These are phyloP conservation scores for Cinnamomum chago DNA, from an alignment of 164 flowering plant species.

Conservation along the genomic window DNA sequence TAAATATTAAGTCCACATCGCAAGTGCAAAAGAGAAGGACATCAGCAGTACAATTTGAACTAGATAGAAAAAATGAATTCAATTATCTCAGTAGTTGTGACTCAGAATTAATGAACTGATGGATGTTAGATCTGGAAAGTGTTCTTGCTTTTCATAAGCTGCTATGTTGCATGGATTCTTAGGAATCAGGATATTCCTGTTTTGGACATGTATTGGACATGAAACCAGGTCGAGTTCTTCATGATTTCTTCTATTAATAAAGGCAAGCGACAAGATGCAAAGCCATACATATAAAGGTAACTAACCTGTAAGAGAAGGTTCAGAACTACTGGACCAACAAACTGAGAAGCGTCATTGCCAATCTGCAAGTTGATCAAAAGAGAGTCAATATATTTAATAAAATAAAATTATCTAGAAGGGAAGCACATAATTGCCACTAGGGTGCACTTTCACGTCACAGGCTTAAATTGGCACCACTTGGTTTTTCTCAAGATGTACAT, in stretches of 20 bases:
- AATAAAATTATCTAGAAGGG: constrained; percentile 7
- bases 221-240: background rate
- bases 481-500: no score
- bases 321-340: constrained; percentile 66
- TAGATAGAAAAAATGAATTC: no score
- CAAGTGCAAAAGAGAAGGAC: background rate
- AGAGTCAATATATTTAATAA: background rate
- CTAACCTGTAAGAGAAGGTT: constrained; percentile 57
- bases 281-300: constrained; percentile 13
- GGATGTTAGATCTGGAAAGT: background rate
- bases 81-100: background rate
- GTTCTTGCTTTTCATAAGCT: background rate
- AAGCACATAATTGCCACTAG: background rate
- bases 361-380: constrained; percentile 37
- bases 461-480: no score
- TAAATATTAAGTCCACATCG: background rate
- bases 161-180: background rate
- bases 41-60: no score
- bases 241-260: background rate
- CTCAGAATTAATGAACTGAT: background rate
- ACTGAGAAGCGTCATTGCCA: constrained; percentile 74
- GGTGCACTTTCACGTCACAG: no score
- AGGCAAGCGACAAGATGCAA: background rate
- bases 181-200: background rate
- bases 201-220: no score